phyloP scores from a whole-genome alignment of 2,329 filamentous ascomycete genomes.

The Trichophyton verrucosum region DNA sequence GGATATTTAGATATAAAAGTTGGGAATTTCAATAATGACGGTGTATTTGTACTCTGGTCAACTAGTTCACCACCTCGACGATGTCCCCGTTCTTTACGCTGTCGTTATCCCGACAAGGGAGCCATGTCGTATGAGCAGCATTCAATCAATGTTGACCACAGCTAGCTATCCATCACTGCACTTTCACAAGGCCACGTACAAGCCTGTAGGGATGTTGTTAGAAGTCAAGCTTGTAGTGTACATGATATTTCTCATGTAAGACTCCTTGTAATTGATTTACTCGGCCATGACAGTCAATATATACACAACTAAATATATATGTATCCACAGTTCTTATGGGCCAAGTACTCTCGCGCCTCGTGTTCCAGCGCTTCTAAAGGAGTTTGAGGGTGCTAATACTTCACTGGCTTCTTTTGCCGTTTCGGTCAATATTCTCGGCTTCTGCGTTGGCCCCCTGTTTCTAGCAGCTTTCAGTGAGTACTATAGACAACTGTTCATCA shows the following conservation, averaged over 20 bases:
- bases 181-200: not conserved
- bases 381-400: conserved; percentile 34
- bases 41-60: too few relatives aligned
- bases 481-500: conserved; percentile 42
- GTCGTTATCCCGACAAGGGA: not conserved
- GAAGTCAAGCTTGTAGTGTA: conserved; percentile 17
- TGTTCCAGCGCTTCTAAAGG: conserved; percentile 29
- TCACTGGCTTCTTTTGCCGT: conserved; percentile 43
- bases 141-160: not conserved
- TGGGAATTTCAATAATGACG: too few relatives aligned
- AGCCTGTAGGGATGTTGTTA: not conserved
- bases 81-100: not conserved
- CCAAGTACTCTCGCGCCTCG: conserved; percentile 37
- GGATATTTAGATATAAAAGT: too few relatives aligned
- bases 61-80: not conserved
- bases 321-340: conserved; percentile 18
- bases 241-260: conserved; percentile 39
- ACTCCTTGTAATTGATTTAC: conserved; percentile 16
- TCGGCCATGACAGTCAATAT: not conserved
- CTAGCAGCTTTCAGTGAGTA: conserved; percentile 55
- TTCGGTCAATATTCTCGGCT: conserved; percentile 50
- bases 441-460: conserved; percentile 50
- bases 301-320: conserved; percentile 4
- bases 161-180: not conserved
- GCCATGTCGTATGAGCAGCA: not conserved